Percentiles rank a stretch among this genome's conserved stretches.
Conservation (phyloP, 805 yeast genomes). For the Saturnispora sanitii region DNA sequence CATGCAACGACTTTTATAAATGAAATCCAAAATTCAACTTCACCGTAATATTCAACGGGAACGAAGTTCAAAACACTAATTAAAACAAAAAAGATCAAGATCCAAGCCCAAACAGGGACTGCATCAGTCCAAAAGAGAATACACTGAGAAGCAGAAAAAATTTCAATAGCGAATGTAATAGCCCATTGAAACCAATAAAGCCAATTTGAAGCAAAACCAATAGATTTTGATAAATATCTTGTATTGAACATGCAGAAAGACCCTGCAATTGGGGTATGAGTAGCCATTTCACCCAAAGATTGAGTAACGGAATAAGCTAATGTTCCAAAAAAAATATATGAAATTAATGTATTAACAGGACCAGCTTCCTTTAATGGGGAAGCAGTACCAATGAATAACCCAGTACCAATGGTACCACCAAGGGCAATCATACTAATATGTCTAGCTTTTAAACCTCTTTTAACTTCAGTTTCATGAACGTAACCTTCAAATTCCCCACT, state of each 20-base stretch:
- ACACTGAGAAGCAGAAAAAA: constrained; percentile 60
- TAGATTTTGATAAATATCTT: constrained; percentile 57
- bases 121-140: constrained; percentile 57
- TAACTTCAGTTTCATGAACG: constrained; percentile 15
- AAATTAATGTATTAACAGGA: constrained; percentile 57
- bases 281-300: constrained; percentile 74
- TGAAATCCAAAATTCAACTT: constrained; percentile 68
- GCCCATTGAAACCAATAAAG: constrained; percentile 75
- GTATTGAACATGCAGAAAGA: constrained; percentile 65
- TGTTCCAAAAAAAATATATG: constrained; percentile 57
- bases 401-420: constrained; percentile 75
- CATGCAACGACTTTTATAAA: constrained; percentile 57
- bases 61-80: constrained; percentile 46
- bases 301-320: constrained; percentile 60
- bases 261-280: constrained; percentile 59
- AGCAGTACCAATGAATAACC: constrained; percentile 59
- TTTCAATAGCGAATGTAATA: constrained; percentile 64
- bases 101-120: constrained; percentile 69
- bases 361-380: constrained; percentile 49
- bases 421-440: constrained; percentile 66
- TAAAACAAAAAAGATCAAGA: constrained; percentile 51
- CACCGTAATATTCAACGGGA: constrained; percentile 67
- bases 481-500: constrained; percentile 6
- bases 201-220: constrained; percentile 67
- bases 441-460: constrained; percentile 51